Base-by-base conservation (phyloP, 495 filamentous ascomycete genomes). In the Aspergillus nidulans region DNA sequence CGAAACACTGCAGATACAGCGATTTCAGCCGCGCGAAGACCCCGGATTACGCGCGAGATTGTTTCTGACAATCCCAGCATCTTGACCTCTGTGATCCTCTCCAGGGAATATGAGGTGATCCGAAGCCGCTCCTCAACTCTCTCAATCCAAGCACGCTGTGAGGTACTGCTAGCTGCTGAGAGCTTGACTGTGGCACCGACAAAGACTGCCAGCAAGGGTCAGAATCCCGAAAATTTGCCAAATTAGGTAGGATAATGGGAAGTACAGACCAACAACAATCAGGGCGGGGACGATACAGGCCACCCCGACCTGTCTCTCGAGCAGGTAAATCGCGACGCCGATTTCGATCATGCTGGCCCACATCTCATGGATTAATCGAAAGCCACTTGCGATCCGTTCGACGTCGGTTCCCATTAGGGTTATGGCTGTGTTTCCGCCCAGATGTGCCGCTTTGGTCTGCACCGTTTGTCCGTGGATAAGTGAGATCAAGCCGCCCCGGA, bases 361-460 rank as follows among this genome's bases (percentile, higher is more conserved):
- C 13, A 30, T 6, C 21, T 53, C 38, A 16, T 53, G 50, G 15
- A 53, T 26, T 2, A 10, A n/a, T 6, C 8, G 10, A 6, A 53
- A 30, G 6, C 38, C 21, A 10, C 10, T 19, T 5, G n/a, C 26
- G 4, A 53, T 53, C 2, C 50, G 50, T 26, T 53, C 50, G 6
- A 53, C 39, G 15, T 53, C 50, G 1, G 50, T 53, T 8, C 50
- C 39, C 50, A 53, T 53, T 13, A 53, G n/a, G 0, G 50, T 53
- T 1, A 53, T 32, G 1, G 23, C 50, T 19, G 50, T 28, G 13
- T 19, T 26, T 1, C 30, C 50, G 23, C 50, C 38, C 6, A 43
- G 39, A 6, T 30, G 21, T 2, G 28, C 23, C 1, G 39, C 38
- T 10, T 24, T 42, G 20, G 21, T 43, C 3, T 16, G n/a, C 3